Evolutionary conservation across 257 asterid species (phyloP).

Genomic region (Solanum piurae): DNA sequence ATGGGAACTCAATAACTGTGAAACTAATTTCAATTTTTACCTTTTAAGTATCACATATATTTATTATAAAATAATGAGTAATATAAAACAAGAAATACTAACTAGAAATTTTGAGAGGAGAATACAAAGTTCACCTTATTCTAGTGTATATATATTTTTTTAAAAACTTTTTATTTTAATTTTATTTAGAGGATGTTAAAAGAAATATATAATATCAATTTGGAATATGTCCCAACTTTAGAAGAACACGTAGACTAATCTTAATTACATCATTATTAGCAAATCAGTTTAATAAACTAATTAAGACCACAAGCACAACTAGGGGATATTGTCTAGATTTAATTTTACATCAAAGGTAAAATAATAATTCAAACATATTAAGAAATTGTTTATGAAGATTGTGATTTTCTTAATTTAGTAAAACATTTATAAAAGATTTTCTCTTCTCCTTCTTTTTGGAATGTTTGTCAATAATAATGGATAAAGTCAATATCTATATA

Average conservation of each 20-base stretch:
- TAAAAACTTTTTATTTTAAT: no score
- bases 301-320: not conserved
- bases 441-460: not conserved
- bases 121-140: not conserved
- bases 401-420: not conserved
- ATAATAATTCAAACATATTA: not conserved
- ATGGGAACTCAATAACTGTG: not conserved
- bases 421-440: not conserved
- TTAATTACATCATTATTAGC: not conserved
- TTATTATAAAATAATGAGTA: not conserved
- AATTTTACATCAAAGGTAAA: not conserved
- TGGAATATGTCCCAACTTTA: not conserved
- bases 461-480: not conserved
- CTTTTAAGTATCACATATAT: not conserved
- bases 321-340: not conserved
- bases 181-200: not conserved
- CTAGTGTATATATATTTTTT: no score
- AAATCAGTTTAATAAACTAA: not conserved
- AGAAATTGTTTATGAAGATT: not conserved
- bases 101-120: not conserved
- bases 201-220: not conserved
- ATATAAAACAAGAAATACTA: not conserved
- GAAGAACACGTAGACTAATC: not conserved
- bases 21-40: not conserved
- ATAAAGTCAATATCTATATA: not conserved